phyloP scores from a whole-genome alignment of 2,329 filamentous ascomycete genomes.

The Talaromyces amestolkiae region DNA sequence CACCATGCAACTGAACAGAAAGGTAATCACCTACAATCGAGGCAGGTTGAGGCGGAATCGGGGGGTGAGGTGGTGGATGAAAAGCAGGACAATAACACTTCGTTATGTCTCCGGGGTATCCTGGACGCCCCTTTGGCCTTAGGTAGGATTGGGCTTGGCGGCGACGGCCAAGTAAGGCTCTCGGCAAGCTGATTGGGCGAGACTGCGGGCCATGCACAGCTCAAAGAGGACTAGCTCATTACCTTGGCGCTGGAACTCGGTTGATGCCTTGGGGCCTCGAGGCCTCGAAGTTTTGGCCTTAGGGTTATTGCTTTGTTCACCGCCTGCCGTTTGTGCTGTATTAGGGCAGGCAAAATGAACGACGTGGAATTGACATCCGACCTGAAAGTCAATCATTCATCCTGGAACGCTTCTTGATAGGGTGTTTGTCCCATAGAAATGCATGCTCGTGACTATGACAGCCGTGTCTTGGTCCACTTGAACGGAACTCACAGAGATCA shows the following conservation, averaged over 20 bases:
- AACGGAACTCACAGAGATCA: neutral
- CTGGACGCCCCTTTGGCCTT: conserved; percentile 7
- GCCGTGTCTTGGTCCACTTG: neutral
- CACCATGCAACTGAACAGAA: conserved; percentile 7
- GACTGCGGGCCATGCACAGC: neutral
- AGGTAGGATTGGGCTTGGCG: neutral
- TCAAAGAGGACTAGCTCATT: neutral
- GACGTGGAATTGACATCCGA: conserved; percentile 17
- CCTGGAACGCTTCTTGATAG: conserved; percentile 3
- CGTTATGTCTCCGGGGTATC: conserved; percentile 1
- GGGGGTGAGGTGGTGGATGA: neutral
- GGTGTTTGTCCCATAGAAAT: conserved; percentile 8
- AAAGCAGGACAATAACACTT: conserved; percentile 4
- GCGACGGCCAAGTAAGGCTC: neutral
- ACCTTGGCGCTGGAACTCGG: neutral
- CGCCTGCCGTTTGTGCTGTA: neutral
- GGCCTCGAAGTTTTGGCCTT: neutral
- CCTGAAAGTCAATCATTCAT: neutral
- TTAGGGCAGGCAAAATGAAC: conserved; percentile 10
- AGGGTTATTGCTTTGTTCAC: neutral
- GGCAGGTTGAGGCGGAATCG: neutral
- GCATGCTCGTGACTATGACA: neutral
- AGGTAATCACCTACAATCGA: conserved; percentile 8
- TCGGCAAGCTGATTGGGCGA: neutral
- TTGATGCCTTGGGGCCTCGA: conserved; percentile 1